Percentiles rank a stretch among this genome's conserved stretches.
phyloP scores from a whole-genome alignment of 352 stramenopile species.

The Globisporangium mamillatum region DNA sequence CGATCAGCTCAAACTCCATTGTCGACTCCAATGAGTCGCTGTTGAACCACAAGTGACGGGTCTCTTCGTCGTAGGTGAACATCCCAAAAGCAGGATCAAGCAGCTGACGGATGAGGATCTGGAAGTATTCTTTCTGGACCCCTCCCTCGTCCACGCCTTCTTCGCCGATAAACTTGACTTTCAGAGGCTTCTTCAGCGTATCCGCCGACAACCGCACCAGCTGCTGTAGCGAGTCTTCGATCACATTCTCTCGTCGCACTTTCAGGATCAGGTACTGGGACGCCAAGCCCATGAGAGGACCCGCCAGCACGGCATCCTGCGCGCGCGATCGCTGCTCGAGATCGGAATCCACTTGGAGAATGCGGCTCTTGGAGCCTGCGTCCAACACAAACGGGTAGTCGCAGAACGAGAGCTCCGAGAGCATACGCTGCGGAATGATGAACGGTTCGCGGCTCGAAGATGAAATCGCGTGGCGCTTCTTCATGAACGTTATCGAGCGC shows the following conservation, averaged over 20 bases:
- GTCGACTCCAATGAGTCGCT: constrained; percentile 74
- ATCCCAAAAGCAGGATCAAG: constrained; percentile 75
- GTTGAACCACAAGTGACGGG: constrained; percentile 75
- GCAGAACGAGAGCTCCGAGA: constrained; percentile 80
- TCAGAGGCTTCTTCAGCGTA: constrained; percentile 74
- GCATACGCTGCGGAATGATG: constrained; percentile 44
- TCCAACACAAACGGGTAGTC: constrained; percentile 81
- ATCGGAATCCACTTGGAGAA: constrained; percentile 77
- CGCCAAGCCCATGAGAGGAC: constrained; percentile 28
- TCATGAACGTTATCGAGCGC: constrained; percentile 68
- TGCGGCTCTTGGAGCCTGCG: constrained; percentile 70
- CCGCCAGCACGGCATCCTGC: constrained; percentile 52
- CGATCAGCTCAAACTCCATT: constrained; percentile 87
- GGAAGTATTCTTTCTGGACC: constrained; percentile 83
- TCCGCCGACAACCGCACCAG: constrained; percentile 60
- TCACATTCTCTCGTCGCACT: constrained; percentile 69
- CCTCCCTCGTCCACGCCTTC: constrained; percentile 81
- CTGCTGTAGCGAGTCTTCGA: constrained; percentile 73
- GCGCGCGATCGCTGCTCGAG: constrained; percentile 59
- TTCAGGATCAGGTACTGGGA: constrained; percentile 65
- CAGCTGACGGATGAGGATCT: constrained; percentile 74
- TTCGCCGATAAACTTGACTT: constrained; percentile 83
- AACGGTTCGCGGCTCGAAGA: constrained; percentile 17
- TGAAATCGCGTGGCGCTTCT: constrained; percentile 41
- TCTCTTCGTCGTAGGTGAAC: constrained; percentile 79